phyloP scores from a whole-genome alignment of 306 rosid species.

The Cucurbita pepo region DNA sequence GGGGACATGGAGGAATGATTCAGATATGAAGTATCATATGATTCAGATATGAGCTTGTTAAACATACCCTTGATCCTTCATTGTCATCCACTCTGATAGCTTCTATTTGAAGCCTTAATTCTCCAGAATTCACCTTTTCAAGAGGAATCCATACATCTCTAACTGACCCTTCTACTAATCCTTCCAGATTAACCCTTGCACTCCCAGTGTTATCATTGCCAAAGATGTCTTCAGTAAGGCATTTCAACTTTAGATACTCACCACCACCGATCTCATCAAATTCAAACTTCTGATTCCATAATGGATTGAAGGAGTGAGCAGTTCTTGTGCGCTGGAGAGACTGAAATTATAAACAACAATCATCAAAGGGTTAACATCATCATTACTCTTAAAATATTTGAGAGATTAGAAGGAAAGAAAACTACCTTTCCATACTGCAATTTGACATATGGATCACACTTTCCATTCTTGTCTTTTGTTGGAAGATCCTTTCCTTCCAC shows the following conservation, averaged over 20 bases:
- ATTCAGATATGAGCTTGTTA: no score
- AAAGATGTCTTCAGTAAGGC: slow-evolving; percentile 44
- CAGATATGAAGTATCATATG: no score
- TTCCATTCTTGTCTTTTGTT: slow-evolving; percentile 57
- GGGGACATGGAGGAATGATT: slow-evolving; percentile 5
- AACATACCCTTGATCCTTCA: slow-evolving; percentile 66
- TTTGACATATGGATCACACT: slow-evolving; percentile 56
- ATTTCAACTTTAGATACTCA: slow-evolving; percentile 64
- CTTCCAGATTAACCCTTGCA: slow-evolving; percentile 92
- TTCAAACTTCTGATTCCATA: slow-evolving; percentile 73
- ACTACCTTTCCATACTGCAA: slow-evolving; percentile 84
- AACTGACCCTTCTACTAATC: slow-evolving; percentile 40
- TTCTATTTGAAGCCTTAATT: slow-evolving; percentile 75
- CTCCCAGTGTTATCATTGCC: slow-evolving; percentile 71
- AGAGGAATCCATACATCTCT: slow-evolving; percentile 75
- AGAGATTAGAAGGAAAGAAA: background rate
- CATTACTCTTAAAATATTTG: background rate
- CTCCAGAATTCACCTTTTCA: slow-evolving; percentile 88
- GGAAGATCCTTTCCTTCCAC: slow-evolving; percentile 68
- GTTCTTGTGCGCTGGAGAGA: slow-evolving; percentile 48
- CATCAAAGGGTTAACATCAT: background rate
- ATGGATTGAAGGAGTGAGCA: slow-evolving; percentile 33
- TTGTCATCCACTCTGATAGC: slow-evolving; percentile 47
- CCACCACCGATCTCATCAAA: slow-evolving; percentile 75
- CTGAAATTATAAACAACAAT: slow-evolving; percentile 19